Base-by-base conservation (phyloP, 129 eudicot genomes). In the Solidago caesia region DNA sequence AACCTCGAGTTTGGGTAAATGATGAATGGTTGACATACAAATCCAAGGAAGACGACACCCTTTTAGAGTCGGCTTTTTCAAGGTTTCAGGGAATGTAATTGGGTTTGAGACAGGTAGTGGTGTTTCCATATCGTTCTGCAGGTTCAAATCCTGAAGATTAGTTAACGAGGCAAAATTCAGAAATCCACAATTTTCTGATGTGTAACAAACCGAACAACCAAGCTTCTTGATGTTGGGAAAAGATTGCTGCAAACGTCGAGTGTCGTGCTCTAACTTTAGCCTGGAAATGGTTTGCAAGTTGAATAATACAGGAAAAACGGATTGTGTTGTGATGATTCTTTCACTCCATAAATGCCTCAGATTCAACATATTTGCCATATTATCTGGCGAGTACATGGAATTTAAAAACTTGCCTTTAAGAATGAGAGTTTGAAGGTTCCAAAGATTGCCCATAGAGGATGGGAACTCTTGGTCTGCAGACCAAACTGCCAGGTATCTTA, bases 381-480 rank as follows among this genome's bases (percentile, higher is more conserved):
- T 71, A 61, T 78, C 72, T 8, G 82, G 72, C 60, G 68, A 68
- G 69, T 68, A 68, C 81, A 77, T 77, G 64, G 48, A 67, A 45
- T 63, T 73, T 0, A 70, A 68, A 13, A 44, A 67, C 3, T 53
- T 62, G 41, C 57, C 75, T 52, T 82, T 71, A 5, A 90, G 80
- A 49, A 87, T 84, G 67, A 90, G 85, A 26, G 90, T 82, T 70
- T 90, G 93, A 58, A 90, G 73, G 75, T 90, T 87, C 82, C 84
- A 77, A 4, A 87, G 81, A 68, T 75, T 68, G 12, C 84, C 62
- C 49, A 87, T 67, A 0, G 81, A 49, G 3, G 73, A 68, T 1
- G 96, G 93, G 70, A 90, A 80, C 64, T 63, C 59, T 69, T 67
- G 78, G 63, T 84, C 78, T 6, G 82, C 77, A 16, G 79, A 83